Conservation (phyloP, 768 basidiomycete genomes). For the Tylopilus rubrobrunneus region DNA sequence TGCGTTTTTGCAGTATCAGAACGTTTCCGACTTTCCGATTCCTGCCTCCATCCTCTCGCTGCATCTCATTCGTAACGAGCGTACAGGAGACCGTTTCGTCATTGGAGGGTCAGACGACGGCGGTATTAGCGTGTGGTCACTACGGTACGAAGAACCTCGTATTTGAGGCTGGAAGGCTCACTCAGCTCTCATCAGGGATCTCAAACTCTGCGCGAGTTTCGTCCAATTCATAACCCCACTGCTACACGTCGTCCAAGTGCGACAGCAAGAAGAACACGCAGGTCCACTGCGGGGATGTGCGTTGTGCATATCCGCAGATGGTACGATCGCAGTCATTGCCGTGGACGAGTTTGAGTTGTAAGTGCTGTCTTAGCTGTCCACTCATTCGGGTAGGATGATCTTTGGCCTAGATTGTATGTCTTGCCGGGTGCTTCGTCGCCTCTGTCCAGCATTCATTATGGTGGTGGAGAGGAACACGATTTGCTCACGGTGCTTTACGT, state of each 20-base stretch:
- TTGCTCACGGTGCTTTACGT: slow-evolving; percentile 74
- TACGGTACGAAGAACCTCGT: slow-evolving; percentile 43
- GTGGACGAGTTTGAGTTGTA: slow-evolving; percentile 78
- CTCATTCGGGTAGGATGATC: background rate
- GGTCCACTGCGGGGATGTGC: slow-evolving; percentile 64
- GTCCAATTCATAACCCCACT: slow-evolving; percentile 70
- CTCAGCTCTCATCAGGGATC: slow-evolving; percentile 40
- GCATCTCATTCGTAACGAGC: slow-evolving; percentile 51
- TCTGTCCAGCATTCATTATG: slow-evolving; percentile 58
- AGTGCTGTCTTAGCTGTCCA: slow-evolving; percentile 27
- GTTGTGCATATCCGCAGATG: slow-evolving; percentile 71
- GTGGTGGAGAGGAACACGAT: slow-evolving; percentile 44
- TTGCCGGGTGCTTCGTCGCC: slow-evolving; percentile 79
- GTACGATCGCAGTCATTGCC: slow-evolving; percentile 77
- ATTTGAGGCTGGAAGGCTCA: background rate
- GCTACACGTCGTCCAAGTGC: slow-evolving; percentile 50
- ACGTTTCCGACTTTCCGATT: slow-evolving; percentile 45
- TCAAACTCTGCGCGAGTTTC: slow-evolving; percentile 68
- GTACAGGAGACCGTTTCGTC: slow-evolving; percentile 59
- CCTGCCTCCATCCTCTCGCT: slow-evolving; percentile 43
- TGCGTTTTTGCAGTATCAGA: slow-evolving; percentile 22
- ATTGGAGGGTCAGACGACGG: slow-evolving; percentile 80
- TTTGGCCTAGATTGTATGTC: slow-evolving; percentile 57
- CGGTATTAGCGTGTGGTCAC: slow-evolving; percentile 68
- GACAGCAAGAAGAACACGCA: slow-evolving; percentile 40